These are phyloP conservation scores for Penicillium verrucosum DNA, from an alignment of 2,329 filamentous ascomycete species.

Conservation along the genomic window DNA sequence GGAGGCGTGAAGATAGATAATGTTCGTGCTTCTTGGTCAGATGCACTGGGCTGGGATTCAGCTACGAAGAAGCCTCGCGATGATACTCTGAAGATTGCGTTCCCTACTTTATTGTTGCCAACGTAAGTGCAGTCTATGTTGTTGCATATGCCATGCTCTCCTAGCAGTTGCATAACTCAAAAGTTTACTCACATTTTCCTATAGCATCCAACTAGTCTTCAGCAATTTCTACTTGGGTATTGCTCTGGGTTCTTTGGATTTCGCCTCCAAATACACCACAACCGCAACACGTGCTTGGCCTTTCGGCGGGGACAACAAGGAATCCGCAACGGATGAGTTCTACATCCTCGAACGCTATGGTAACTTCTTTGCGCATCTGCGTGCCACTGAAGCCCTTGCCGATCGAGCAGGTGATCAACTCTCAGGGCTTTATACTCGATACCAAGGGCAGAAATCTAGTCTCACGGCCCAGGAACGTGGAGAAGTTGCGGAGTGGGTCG, in stretches of 20 bases:
- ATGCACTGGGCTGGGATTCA: slow-evolving; percentile 61
- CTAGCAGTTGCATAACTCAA: background rate
- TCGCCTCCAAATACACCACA: slow-evolving; percentile 56
- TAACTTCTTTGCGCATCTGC: slow-evolving; percentile 60
- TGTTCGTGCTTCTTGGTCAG: slow-evolving; percentile 56
- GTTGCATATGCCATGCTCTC: background rate
- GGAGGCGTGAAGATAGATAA: slow-evolving; percentile 60
- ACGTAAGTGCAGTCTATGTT: slow-evolving; percentile 40
- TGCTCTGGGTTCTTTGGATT: slow-evolving; percentile 56
- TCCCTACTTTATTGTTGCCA: slow-evolving; percentile 57
- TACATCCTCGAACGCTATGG: slow-evolving; percentile 65
- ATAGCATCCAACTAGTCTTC: slow-evolving; percentile 62
- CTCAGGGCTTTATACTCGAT: slow-evolving; percentile 46
- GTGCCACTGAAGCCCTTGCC: slow-evolving; percentile 57
- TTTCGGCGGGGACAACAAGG: slow-evolving; percentile 61
- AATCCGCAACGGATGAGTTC: slow-evolving; percentile 59
- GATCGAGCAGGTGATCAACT: slow-evolving; percentile 55
- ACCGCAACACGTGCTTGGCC: slow-evolving; percentile 61
- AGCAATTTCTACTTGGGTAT: slow-evolving; percentile 65
- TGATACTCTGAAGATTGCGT: slow-evolving; percentile 52
- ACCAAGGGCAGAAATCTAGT: slow-evolving; percentile 38
- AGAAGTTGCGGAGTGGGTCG: slow-evolving; percentile 61
- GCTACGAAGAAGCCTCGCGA: slow-evolving; percentile 51
- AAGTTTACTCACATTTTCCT: background rate
- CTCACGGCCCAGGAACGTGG: slow-evolving; percentile 55